Conservation (phyloP, 1,139 yeast genomes). For the Taphrina pruni region DNA sequence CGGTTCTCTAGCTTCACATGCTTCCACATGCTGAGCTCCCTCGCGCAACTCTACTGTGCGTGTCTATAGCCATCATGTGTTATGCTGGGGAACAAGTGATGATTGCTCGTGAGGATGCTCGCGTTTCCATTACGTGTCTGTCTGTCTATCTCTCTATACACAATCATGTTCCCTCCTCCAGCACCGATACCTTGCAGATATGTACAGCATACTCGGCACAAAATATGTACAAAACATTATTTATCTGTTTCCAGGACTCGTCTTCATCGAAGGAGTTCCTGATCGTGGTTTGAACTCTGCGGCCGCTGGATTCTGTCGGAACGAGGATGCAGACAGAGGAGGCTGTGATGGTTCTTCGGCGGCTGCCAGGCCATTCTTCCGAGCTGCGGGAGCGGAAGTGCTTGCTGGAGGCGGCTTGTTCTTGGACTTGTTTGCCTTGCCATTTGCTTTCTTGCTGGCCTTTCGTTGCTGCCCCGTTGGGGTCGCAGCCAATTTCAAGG, state of each 20-base stretch:
- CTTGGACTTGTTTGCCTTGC: not conserved
- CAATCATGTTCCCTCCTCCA: too few species aligned
- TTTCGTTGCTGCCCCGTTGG: not conserved
- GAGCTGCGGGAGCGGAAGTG: too few species aligned
- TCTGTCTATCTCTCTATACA: too few species aligned
- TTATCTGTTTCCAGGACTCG: too few species aligned
- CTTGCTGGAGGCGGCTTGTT: not conserved
- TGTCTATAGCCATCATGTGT: too few species aligned
- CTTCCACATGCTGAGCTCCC: not conserved
- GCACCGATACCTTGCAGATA: not conserved
- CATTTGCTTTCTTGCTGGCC: conserved; percentile 9
- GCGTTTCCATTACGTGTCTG: too few species aligned
- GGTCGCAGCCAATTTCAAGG: not conserved
- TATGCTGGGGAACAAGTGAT: too few species aligned
- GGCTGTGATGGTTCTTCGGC: not conserved
- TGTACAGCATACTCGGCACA: not conserved
- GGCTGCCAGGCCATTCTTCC: not conserved
- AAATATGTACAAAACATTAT: not conserved
- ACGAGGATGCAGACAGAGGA: not conserved
- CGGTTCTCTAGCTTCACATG: not conserved
- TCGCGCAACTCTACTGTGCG: not conserved
- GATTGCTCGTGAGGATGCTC: too few species aligned
- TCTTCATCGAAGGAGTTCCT: not conserved
- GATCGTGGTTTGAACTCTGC: conserved; percentile 4
- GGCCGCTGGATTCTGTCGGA: conserved; percentile 2